phyloP scores from a whole-genome alignment of 129 eudicot genomes.

The Heracleum sosnowskyi region DNA sequence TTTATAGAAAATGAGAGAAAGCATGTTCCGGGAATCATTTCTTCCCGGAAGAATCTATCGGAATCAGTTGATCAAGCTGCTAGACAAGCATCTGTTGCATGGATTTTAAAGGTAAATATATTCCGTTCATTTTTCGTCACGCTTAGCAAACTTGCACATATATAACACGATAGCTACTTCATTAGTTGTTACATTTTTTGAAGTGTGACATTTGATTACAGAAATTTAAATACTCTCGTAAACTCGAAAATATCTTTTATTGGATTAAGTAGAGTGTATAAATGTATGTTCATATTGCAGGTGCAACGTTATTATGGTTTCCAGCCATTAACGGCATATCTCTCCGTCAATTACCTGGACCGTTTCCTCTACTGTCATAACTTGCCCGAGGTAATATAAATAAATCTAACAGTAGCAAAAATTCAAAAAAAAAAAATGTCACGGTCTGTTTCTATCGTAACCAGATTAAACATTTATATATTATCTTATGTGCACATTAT shows the following conservation, averaged over 20 bases:
- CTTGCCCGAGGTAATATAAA: slow-evolving; percentile 53
- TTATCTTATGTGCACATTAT: background rate
- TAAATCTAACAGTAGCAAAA: slow-evolving; percentile 7
- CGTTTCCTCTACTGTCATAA: slow-evolving; percentile 68
- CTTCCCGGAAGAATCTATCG: slow-evolving; percentile 33
- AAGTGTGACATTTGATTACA: background rate
- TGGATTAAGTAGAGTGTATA: background rate
- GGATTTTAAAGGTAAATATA: slow-evolving; percentile 82
- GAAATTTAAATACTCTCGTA: background rate
- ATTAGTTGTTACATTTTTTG: too few species aligned
- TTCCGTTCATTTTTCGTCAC: background rate
- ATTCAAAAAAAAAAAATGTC: background rate
- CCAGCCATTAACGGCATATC: slow-evolving; percentile 86
- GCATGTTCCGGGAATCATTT: slow-evolving; percentile 41
- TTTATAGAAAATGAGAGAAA: slow-evolving; percentile 67
- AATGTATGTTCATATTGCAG: slow-evolving; percentile 22
- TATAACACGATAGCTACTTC: background rate
- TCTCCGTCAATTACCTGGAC: slow-evolving; percentile 80
- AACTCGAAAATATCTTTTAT: background rate
- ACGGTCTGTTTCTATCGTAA: background rate
- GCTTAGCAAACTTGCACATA: slow-evolving; percentile 6
- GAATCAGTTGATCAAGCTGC: slow-evolving; percentile 56
- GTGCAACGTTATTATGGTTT: slow-evolving; percentile 72
- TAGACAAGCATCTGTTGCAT: slow-evolving; percentile 69
- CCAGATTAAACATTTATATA: too few species aligned